These are phyloP conservation scores for Forsythia viridissima DNA, from an alignment of 257 asterid genomes.

Conservation along the genomic window DNA sequence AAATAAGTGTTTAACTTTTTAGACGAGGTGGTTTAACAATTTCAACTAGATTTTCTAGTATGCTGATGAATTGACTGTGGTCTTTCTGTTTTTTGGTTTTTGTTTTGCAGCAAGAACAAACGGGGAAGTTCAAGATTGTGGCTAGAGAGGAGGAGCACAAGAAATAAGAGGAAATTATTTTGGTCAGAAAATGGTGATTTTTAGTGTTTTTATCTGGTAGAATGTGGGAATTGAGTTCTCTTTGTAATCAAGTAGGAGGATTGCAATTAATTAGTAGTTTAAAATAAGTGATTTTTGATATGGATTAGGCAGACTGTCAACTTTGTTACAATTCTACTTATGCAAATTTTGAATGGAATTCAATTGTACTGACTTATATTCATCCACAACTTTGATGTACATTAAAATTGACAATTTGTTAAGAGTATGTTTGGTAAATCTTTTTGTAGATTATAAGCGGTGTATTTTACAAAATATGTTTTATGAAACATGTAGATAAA, in stretches of 20 bases:
- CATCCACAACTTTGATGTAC: no score
- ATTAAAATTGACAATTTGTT: no score
- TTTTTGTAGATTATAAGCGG: no score
- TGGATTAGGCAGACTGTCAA: not conserved
- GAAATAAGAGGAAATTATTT: conserved; percentile 22
- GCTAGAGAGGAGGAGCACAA: conserved; percentile 55
- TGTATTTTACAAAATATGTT: no score
- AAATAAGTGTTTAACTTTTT: no score
- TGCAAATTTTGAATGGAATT: not conserved
- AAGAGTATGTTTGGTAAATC: no score
- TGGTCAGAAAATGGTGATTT: not conserved
- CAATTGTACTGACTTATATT: not conserved
- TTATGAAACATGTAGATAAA: no score
- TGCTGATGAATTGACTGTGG: not conserved
- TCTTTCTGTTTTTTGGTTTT: not conserved
- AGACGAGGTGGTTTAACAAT: not conserved
- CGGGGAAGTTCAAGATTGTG: conserved; percentile 93
- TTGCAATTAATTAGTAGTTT: no score
- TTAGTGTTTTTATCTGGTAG: not conserved
- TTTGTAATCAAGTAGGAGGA: not conserved
- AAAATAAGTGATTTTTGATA: not conserved
- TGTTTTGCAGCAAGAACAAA: conserved; percentile 70
- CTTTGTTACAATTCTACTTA: not conserved
- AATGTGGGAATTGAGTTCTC: not conserved
- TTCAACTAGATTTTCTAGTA: not conserved